Base-by-base conservation (phyloP, 2,329 filamentous ascomycete species). In the Fusarium siculi region DNA sequence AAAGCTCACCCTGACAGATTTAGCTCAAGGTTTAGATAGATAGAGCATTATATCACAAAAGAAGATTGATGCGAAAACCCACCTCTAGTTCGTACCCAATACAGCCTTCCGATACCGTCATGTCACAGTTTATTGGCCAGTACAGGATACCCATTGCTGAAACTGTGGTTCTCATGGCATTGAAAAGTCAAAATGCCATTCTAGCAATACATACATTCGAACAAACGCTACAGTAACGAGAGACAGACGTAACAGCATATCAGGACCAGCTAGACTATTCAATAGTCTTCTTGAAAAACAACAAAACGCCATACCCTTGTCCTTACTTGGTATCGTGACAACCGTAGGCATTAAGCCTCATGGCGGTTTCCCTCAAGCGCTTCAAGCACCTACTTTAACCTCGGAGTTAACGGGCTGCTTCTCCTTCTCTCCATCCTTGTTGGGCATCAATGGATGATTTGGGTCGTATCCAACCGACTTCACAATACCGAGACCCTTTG, bases 401-500 rank as follows among this genome's bases (percentile, higher is more conserved):
- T 73, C 77, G 6, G 73, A 63, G 21, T 63, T 69, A 4, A 73
- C 37, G 7, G 64, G 61, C 49, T 77, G 68, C 47, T 74, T 74
- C 52, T 76, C 54, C 23, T 75, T 74, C n/a, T 68, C 74, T 5
- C 34, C 59, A 15, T 70, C 68, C 25, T 69, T 66, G 19, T 66
- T 70, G 3, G 60, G 61, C 76, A 73, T 79, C 42, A 89, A 74
- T 8, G 87, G 87, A n/a, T 85, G 81, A 15, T 79, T 78, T 0
- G 91, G 87, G 80, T 98, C 95, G 81, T 98, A 99, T 6, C 95
- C 95, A 0, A 98, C 88, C 43, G 90, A 89, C 81, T 97, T 98
- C 55, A 99, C 94, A 71, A 99, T 98, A 0, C 96, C 96, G 1
- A 99, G 84, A 0, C 96, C 96, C 85, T 98, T 98, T 1, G 96